Base-by-base conservation (phyloP, 2,329 filamentous ascomycete genomes). In the Phymatotrichopsis omnivora region DNA sequence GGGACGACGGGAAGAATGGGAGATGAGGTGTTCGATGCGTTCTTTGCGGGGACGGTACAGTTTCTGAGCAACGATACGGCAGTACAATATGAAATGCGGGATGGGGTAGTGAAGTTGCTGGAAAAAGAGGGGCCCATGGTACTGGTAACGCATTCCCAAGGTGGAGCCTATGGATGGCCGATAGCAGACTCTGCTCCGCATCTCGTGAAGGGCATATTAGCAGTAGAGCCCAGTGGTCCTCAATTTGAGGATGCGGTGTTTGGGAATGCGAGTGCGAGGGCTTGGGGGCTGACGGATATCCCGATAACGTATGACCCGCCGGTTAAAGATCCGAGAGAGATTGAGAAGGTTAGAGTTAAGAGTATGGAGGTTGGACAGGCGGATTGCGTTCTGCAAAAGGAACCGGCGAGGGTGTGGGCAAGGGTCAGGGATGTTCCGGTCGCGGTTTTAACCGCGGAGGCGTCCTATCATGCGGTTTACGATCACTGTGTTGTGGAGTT, bases 211-310 rank as follows among this genome's bases (percentile, higher is more conserved):
- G 65, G 60, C 0, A 59, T 72, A 3, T 56, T 73, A 1, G 58
- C 64, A 0, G 53, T 73, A 2, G 70, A 73, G 56, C 68, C 69
- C 2, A 62, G 60, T 0, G 69, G 69, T 0, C 69, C 70, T 8
- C 69, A 68, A 0, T 73, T 73, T 53, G 60, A 54, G 20, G 66
- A 71, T 11, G 62, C 61, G 7, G 57, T 64, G 23, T 63, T 68
- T 27, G 62, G 59, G n/a, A 62, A 56, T 17, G 56, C 53, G 0
- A 49, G 62, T 1, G 58, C 62, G 2, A 59, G 65, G 2, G 54
- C 61, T 0, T 75, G 64, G 56, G 73, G 71, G 1, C 51, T 75
- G 5, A 66, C 70, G 5, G 64, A 70, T 33, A 64, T 69, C n/a
- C 66, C 69, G 0, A 47, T 76, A 12, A 66, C 64, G 0, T 75